phyloP scores from a whole-genome alignment of 2,329 filamentous ascomycete species.

The Colletotrichum theobromicola region DNA sequence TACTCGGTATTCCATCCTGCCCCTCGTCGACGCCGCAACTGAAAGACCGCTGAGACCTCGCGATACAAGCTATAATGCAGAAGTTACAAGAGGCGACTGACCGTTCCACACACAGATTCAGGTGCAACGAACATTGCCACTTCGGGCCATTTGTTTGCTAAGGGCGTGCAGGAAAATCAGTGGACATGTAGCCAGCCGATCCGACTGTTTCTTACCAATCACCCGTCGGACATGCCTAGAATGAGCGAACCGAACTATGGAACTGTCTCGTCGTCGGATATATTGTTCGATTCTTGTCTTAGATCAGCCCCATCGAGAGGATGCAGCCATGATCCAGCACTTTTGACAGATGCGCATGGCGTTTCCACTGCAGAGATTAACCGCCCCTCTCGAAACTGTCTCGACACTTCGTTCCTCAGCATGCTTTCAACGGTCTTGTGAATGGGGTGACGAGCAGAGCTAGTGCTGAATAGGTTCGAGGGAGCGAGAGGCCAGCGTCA shows the following conservation, averaged over 20 bases:
- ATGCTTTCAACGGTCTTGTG: background rate
- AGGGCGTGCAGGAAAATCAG: background rate
- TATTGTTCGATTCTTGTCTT: background rate
- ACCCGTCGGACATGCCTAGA: background rate
- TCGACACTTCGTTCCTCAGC: background rate
- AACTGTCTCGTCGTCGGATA: background rate
- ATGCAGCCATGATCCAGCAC: background rate
- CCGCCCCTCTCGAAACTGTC: background rate
- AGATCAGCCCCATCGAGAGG: background rate
- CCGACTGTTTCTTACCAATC: background rate
- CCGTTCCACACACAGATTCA: background rate
- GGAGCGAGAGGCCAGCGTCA: background rate
- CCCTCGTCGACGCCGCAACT: background rate
- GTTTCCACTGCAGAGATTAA: background rate
- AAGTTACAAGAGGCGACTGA: constrained; percentile 2
- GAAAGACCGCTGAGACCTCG: background rate
- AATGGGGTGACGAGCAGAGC: background rate
- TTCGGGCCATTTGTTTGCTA: background rate
- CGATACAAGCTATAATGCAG: background rate
- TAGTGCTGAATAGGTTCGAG: constrained; percentile 5
- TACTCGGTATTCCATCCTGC: background rate
- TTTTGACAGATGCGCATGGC: background rate
- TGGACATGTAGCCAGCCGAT: background rate
- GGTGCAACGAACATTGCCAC: background rate
- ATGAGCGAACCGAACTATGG: background rate